Conservation (phyloP, 2,329 filamentous ascomycete species). For the Xenosphaeropsis pyriputrescens region DNA sequence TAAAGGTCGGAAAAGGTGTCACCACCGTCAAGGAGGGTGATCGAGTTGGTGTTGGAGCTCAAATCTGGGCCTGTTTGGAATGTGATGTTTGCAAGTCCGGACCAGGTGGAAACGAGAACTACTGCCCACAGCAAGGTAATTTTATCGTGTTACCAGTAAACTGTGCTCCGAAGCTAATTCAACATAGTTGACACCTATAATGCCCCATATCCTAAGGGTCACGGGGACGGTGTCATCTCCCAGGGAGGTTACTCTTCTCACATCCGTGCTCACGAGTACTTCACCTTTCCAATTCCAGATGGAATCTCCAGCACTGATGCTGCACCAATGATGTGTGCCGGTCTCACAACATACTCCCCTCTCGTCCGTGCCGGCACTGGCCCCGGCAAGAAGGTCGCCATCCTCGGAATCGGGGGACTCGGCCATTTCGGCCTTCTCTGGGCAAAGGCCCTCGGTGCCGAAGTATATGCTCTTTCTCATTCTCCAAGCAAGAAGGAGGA, state of each 20-base stretch:
- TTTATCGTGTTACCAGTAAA: background rate
- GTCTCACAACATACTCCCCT: constrained; percentile 42
- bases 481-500: constrained; percentile 40
- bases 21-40: constrained; percentile 34
- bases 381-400: constrained; percentile 51
- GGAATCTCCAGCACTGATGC: constrained; percentile 30
- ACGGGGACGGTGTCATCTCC: constrained; percentile 9
- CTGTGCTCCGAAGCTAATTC: background rate
- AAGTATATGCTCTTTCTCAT: constrained; percentile 51
- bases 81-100: constrained; percentile 19
- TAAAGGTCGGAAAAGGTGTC: constrained; percentile 42
- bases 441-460: constrained; percentile 52
- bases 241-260: constrained; percentile 17
- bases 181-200: constrained; percentile 5
- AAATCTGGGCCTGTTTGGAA: constrained; percentile 32
- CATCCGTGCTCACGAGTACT: constrained; percentile 37
- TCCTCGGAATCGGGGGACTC: constrained; percentile 56
- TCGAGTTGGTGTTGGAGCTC: constrained; percentile 35
- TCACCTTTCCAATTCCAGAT: constrained; percentile 41
- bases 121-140: constrained; percentile 10
- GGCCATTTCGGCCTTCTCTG: constrained; percentile 60
- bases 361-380: constrained; percentile 48
- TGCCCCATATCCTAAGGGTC: constrained; percentile 7
- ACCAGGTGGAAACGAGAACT: constrained; percentile 11
- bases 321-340: constrained; percentile 62